Percentiles rank a stretch among this genome's conserved stretches.
Conservation (phyloP, 306 rosid species). For the Begonia masoniana region DNA sequence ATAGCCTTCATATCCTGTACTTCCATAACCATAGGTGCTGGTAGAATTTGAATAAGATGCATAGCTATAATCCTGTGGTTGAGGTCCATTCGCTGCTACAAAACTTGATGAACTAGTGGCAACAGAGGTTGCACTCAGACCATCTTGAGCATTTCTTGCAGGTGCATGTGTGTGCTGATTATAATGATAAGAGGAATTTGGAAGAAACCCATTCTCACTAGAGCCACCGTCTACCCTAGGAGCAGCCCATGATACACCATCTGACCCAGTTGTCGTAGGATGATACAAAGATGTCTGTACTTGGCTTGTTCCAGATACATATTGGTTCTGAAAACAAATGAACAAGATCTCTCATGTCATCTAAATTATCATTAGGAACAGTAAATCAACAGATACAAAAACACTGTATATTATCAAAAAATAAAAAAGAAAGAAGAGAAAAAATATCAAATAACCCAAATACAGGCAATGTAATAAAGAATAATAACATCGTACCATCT, state of each 20-base stretch:
- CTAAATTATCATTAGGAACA: no score
- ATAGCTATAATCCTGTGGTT: conserved; percentile 79
- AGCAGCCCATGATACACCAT: conserved; percentile 50
- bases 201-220: conserved; percentile 45
- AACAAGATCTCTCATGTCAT: not conserved
- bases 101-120: conserved; percentile 75
- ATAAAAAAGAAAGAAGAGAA: no score
- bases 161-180: conserved; percentile 59
- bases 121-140: conserved; percentile 45
- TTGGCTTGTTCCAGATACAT: conserved; percentile 40
- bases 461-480: no score
- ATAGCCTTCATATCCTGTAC: conserved; percentile 66
- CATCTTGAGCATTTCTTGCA: conserved; percentile 48
- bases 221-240: conserved; percentile 36
- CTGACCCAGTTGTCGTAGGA: conserved; percentile 44
- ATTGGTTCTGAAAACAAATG: conserved; percentile 36
- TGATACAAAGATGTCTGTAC: conserved; percentile 34
- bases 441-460: no score
- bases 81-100: conserved; percentile 79
- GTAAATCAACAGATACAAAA: no score
- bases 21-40: conserved; percentile 88
- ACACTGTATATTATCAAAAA: no score
- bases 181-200: conserved; percentile 61
- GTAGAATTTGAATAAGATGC: conserved; percentile 68
- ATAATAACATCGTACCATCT: no score